These are phyloP conservation scores for Claviceps paspali DNA, from an alignment of 2,329 filamentous ascomycete genomes.

Conservation along the genomic window DNA sequence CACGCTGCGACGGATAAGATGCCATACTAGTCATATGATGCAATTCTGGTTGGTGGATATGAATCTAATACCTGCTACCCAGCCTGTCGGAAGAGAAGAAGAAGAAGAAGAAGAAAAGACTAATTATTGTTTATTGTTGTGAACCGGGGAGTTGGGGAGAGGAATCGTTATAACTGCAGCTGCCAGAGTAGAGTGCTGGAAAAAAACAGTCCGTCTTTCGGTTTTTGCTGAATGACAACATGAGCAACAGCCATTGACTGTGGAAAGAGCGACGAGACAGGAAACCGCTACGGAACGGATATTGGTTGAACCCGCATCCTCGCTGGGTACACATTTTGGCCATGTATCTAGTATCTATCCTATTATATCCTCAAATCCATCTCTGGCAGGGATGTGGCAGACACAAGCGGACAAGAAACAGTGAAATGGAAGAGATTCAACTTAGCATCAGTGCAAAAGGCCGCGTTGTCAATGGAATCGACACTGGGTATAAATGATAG, in stretches of 20 bases:
- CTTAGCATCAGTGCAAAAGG: no score
- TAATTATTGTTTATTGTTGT: neutral
- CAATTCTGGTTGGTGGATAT: neutral
- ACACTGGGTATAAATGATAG: conserved; percentile 4
- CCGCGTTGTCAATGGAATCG: neutral
- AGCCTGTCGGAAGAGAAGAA: neutral
- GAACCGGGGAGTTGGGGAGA: no score
- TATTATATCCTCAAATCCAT: neutral
- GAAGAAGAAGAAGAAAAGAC: no score
- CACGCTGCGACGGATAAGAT: conserved; percentile 8
- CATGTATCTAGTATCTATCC: no score
- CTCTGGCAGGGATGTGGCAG: no score
- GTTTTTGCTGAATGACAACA: neutral
- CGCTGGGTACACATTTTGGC: no score
- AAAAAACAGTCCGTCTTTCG: neutral
- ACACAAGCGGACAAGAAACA: neutral
- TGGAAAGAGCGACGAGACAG: conserved; percentile 3
- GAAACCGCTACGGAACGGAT: neutral
- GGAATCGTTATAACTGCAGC: neutral
- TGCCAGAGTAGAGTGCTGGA: neutral
- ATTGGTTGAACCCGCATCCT: no score
- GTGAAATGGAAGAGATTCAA: no score
- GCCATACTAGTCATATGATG: conserved; percentile 18
- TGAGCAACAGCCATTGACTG: neutral
- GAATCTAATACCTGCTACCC: neutral